Evolutionary conservation across 768 basidiomycete species (phyloP).

Genomic region (Amanita polypyramis): DNA sequence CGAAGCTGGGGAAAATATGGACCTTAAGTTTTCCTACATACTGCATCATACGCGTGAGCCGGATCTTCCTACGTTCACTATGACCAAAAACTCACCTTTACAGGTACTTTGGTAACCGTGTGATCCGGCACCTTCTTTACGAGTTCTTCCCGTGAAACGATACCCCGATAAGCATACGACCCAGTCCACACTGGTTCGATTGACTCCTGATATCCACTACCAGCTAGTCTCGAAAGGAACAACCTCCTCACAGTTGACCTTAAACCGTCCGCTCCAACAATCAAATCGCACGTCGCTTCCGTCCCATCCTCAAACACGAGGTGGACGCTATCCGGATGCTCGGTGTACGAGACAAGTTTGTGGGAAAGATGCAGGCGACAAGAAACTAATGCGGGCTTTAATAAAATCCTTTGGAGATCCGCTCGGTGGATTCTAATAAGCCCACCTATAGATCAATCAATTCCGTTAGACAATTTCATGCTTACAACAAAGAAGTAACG

Average conservation of each 20-base stretch:
- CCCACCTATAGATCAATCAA: slow-evolving; percentile 26
- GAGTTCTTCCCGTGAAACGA: slow-evolving; percentile 21
- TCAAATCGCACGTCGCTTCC: slow-evolving; percentile 21
- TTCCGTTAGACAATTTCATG: neutral
- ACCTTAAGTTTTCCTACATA: slow-evolving; percentile 23
- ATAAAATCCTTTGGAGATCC: slow-evolving; percentile 52
- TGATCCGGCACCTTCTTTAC: slow-evolving; percentile 15
- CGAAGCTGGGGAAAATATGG: neutral
- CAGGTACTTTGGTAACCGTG: slow-evolving; percentile 12
- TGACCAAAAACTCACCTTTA: slow-evolving; percentile 13
- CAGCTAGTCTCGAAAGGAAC: neutral
- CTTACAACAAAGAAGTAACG: neutral
- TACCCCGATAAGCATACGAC: slow-evolving; percentile 23
- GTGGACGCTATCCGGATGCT: slow-evolving; percentile 17
- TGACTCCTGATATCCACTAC: slow-evolving; percentile 2
- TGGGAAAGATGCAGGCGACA: slow-evolving; percentile 43
- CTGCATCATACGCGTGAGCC: slow-evolving; percentile 10
- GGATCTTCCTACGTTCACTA: neutral
- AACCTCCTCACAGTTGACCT: slow-evolving; percentile 14
- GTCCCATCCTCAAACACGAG: slow-evolving; percentile 18
- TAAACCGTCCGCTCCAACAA: slow-evolving; percentile 32
- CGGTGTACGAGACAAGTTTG: slow-evolving; percentile 46
- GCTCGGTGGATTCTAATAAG: slow-evolving; percentile 51
- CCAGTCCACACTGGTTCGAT: slow-evolving; percentile 30
- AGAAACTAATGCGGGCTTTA: slow-evolving; percentile 34